Evolutionary conservation across 2,329 filamentous ascomycete genomes (phyloP), one percentile per base, ranked within the genome.

Genomic region (Canariomyces notabilis): DNA sequence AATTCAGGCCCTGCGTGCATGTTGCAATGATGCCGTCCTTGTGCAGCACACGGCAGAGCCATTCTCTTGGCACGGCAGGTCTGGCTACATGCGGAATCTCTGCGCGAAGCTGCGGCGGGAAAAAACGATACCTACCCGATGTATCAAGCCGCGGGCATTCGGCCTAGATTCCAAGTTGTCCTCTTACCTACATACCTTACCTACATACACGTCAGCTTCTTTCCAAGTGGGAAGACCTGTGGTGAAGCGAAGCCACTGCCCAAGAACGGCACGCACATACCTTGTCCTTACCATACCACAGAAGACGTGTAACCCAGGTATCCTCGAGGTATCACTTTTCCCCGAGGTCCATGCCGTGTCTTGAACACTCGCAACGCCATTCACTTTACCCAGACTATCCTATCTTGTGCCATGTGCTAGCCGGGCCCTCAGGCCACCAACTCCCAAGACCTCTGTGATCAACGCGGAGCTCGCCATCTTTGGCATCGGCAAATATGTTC

Each of bases 221-320:
- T 29, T 29, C 26, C 26, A 8, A 29, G 14, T 29, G 26, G 9
- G 26, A 29, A 29, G n/a, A n/a, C n/a, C n/a, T n/a, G n/a, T n/a
- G n/a, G n/a, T n/a, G n/a, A n/a, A n/a, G n/a, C n/a, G n/a, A n/a
- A n/a, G n/a, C n/a, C n/a, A n/a, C 8, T 9, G 26, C 26, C 16
- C 14, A 33, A 35, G 31, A 16, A n/a, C 29, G 6, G 32, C 5
- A 29, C 12, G 18, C 11, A 22, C 31, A 5, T 22, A 31, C 21
- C n/a, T n/a, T 18, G 16, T 12, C 14, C 7, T 3, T 16, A 29
- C 14, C 36, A 45, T 45, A n/a, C 42, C 36, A 37, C 37, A 29
- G 36, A 33, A 48, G 31, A 44, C 46, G 36, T 44, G 46, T 39
- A 40, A 29, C 23, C 16, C n/a, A 12, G n/a, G n/a, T 26, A 35